Conservation (phyloP, 345 rosid species). For the Populus simonii region DNA sequence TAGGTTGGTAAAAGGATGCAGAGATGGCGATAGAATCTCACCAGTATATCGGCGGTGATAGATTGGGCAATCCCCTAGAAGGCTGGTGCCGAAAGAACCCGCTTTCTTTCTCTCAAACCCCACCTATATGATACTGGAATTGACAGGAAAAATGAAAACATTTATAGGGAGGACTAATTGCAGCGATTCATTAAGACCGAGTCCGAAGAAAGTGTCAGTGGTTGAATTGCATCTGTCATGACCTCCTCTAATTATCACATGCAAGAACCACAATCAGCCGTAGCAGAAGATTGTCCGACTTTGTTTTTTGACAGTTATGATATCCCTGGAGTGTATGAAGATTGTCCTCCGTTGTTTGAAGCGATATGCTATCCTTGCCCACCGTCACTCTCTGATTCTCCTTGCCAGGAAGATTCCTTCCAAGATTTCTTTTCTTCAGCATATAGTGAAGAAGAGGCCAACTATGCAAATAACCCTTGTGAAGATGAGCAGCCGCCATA, state of each 20-base stretch:
- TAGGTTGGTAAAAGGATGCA: neutral
- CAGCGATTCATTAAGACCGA: neutral
- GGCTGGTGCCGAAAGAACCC: neutral
- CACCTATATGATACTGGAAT: neutral
- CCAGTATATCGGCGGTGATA: conserved; percentile 12
- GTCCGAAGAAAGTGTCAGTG: neutral
- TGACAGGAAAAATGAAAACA: too few species aligned
- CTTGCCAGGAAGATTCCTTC: conserved; percentile 2
- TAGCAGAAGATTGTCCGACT: conserved; percentile 1
- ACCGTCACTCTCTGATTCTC: conserved; percentile 1
- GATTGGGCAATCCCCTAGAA: neutral
- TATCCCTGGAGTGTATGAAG: neutral
- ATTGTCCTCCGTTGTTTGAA: neutral
- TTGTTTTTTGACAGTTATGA: neutral
- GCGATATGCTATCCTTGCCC: conserved; percentile 3
- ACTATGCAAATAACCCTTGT: neutral
- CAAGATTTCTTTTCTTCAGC: neutral
- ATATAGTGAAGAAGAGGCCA: conserved; percentile 9
- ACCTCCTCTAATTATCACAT: conserved; percentile 2
- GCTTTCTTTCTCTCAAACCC: neutral
- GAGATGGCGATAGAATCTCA: conserved; percentile 4
- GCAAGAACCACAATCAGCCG: conserved; percentile 1
- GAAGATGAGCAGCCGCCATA: conserved; percentile 10
- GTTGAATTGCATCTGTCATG: neutral
- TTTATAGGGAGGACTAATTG: neutral